These are phyloP conservation scores for Clathrospora elynae DNA, from an alignment of 2,329 filamentous ascomycete species.

Conservation along the genomic window DNA sequence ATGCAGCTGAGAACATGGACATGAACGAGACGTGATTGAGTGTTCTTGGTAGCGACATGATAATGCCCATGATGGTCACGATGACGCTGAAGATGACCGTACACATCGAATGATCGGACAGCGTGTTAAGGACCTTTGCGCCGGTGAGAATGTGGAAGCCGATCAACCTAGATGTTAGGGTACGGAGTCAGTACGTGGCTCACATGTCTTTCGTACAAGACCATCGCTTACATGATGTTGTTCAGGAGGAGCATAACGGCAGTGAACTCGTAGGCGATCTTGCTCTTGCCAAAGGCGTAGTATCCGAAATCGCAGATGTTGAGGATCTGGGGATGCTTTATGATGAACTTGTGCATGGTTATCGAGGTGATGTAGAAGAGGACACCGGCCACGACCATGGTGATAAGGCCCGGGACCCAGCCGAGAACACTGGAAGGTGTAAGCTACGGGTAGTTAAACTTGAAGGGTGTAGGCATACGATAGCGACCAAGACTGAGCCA, in stretches of 20 bases:
- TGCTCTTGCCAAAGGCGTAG: conserved; percentile 84
- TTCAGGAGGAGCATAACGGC: conserved; percentile 90
- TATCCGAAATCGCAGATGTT: conserved; percentile 94
- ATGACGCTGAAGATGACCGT: conserved; percentile 80
- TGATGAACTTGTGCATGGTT: conserved; percentile 74
- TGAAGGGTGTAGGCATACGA: conserved; percentile 52
- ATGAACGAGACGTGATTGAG: conserved; percentile 79
- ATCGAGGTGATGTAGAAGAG: conserved; percentile 82
- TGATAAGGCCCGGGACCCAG: conserved; percentile 84
- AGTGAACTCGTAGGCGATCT: conserved; percentile 68
- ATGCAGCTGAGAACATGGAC: conserved; percentile 77
- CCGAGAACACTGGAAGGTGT: conserved; percentile 63
- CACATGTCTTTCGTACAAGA: too few relatives aligned
- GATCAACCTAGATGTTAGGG: too few relatives aligned
- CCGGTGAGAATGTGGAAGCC: conserved; percentile 57
- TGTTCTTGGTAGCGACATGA: conserved; percentile 83
- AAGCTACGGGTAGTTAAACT: neutral
- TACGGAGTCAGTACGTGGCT: too few relatives aligned
- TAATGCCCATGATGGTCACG: conserved; percentile 72
- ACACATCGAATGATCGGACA: conserved; percentile 72
- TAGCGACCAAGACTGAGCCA: conserved; percentile 94
- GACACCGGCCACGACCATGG: conserved; percentile 72
- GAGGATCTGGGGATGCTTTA: conserved; percentile 84
- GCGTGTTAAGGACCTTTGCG: conserved; percentile 18
- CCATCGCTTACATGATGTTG: conserved; percentile 84